Evolutionary conservation across 257 asterid species (phyloP), one percentile per base, ranked within the genome.

Genomic region (Penstemon eatonii): DNA sequence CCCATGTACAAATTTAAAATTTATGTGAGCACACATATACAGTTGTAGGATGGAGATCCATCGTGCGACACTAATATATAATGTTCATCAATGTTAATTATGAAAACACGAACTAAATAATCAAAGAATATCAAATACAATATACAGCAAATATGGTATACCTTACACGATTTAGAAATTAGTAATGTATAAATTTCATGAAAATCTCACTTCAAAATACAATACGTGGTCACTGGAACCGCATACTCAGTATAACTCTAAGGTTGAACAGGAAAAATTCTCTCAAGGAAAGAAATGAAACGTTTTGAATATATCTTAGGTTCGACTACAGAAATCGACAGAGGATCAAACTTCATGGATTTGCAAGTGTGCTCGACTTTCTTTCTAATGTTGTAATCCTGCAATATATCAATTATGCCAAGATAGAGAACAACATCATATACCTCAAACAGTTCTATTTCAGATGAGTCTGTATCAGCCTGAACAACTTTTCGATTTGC

Each of bases 351-450:
- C 81, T 79, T 84, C 72, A 88, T 18, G 6, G 96, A 84, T 76
- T 93, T 93, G 72, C 68, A 88, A 0, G 75, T 66, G 52, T 85
- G 94, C 81, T 93, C 99, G 25, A 88, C 18, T 63, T 83, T 90
- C 92, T 93, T 93, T 69, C 59, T 88, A 76, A 76, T n/a, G 87
- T 88, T 90, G 85, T 87, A 90, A 40, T 87, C 86, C 86, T 93
- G 99, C 65, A 93, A 66, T 79, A 93, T 83, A 73, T 93, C 99
- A 6, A 93, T 93, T 15, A 90, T 74, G 60, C 99, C 99, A 37
- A 93, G 90, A 74, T 88, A 93, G 40, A 93, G 94, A 72, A 93
- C 95, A 7, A 90, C 96, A 40, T 93, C 97, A 39, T 93, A 90
- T 38, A 90, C 96, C 84, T 88, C 97, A 59, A 88, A 90, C 8